A percentile compares a stretch with the other conserved stretches of the same genome.
Conservation (phyloP, 176 grass and related monocot species). For the Pharus latifolius region DNA sequence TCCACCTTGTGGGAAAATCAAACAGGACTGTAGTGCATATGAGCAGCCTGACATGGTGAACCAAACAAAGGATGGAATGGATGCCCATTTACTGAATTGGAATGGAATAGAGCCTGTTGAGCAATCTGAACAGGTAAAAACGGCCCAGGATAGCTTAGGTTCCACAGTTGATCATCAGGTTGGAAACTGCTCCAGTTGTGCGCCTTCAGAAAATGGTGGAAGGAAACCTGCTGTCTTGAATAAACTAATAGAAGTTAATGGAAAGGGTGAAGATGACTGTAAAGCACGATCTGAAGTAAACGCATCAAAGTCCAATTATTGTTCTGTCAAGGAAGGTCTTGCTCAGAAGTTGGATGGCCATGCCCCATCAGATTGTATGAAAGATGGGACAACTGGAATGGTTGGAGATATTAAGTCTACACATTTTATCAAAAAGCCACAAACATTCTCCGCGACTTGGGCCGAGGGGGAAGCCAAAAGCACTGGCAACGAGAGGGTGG, state of each 20-base stretch:
- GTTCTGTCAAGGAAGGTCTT: neutral
- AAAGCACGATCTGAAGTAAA: neutral
- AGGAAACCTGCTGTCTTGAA: neutral
- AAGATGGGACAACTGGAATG: conserved; percentile 12
- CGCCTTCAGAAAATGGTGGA: conserved; percentile 9
- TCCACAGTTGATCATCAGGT: neutral
- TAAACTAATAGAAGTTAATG: conserved; percentile 2
- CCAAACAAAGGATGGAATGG: conserved; percentile 10
- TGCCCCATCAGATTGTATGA: neutral
- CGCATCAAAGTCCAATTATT: neutral
- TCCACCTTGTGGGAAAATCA: neutral
- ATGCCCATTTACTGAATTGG: neutral
- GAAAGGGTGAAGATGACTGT: neutral
- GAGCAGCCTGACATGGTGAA: conserved; percentile 9
- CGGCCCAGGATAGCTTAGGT: neutral
- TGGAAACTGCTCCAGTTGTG: neutral
- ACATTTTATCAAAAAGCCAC: neutral
- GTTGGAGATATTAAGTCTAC: neutral
- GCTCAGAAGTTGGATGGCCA: neutral
- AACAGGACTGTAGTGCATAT: neutral
- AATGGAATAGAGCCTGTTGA: neutral
- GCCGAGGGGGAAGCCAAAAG: neutral
- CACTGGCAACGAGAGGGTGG: neutral
- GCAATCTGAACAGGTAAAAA: conserved; percentile 13
- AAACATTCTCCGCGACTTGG: neutral